Conservation (phyloP, 345 rosid genomes). For the Citrus medica region DNA sequence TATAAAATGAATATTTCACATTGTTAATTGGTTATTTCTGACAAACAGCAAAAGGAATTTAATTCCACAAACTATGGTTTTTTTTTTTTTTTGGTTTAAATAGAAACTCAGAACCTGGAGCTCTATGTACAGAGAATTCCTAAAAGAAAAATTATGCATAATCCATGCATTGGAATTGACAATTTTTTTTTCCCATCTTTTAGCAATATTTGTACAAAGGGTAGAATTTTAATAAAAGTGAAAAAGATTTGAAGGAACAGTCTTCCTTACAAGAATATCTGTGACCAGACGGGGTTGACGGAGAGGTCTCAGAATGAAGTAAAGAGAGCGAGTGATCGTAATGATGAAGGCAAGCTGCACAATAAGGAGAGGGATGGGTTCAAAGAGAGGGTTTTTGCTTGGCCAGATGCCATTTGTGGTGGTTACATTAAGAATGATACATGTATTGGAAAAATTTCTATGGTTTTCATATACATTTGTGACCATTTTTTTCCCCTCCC, state of each 20-base stretch:
- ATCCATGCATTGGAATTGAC: neutral
- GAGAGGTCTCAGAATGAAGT: constrained; percentile 27
- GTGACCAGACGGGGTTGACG: constrained; percentile 25
- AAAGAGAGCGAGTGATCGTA: constrained; percentile 14
- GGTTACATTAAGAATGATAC: constrained; percentile 28
- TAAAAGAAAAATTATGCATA: neutral
- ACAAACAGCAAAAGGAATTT: neutral
- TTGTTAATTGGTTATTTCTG: neutral
- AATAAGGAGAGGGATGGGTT: constrained; percentile 23
- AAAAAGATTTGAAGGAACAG: too few relatives aligned
- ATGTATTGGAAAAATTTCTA: neutral
- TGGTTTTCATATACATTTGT: neutral
- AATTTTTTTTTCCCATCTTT: too few relatives aligned
- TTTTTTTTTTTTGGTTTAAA: too few relatives aligned
- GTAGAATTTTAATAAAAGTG: too few relatives aligned
- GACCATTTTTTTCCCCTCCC: neutral
- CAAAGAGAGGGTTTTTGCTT: constrained; percentile 25
- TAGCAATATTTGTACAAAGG: too few relatives aligned
- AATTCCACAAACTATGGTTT: neutral
- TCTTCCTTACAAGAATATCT: constrained; percentile 28
- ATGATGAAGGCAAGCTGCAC: constrained; percentile 20
- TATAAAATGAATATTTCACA: neutral
- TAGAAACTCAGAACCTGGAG: neutral
- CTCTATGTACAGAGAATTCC: neutral
- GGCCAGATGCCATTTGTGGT: constrained; percentile 30